Base-by-base conservation (phyloP, 805 yeast genomes). In the Tetrapisispora pingtungensis region DNA sequence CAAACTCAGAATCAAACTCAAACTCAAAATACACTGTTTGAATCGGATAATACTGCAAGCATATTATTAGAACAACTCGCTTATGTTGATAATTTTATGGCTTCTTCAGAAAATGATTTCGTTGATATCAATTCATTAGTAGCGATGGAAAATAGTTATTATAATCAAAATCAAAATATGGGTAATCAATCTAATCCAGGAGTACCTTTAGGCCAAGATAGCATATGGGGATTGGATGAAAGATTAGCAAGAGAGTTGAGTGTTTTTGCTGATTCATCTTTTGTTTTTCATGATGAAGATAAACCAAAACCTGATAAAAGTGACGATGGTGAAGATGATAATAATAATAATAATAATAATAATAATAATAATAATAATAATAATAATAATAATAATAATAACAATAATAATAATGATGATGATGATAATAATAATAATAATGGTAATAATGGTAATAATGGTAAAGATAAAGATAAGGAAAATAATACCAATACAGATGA, bases 241-340 rank as follows among this genome's bases (percentile, higher is more conserved):
- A 72, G 75, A 42, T 53, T 75, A 22, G 73, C 78, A 6, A 77
- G 75, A 15, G 93, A 84, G 56, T 70, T 84, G 49, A 84, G 86
- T 15, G 89, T 88, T 1, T 84, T 84, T 71, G 90, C 89, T 0
- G 89, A 83, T 54, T 89, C 82, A 47, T 74, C 85, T 2, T 84
- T 84, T 52, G 74, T 84, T 2, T 84, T 84, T 57, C 87, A 90
- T 1, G 93, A 84, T 57, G 93, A 84, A 56, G 90, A 83, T 31
- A 51, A 51, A 33, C 42, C 49, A 19, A 42, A 48, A 15, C 46
- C 48, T 15, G 49, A 54, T n/a, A 44, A 46, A 28, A 48, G 48
- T 8, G 46, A 46, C 17, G 46, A 50, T 27, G 40, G 33, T 35
- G 42, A 43, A n/a, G 41, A 45, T 36, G 42, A 43, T 33, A 33